Evolutionary conservation across 2,329 filamentous ascomycete species (phyloP), one percentile per base, ranked within the genome.

Genomic region (Thelonectria discophora): DNA sequence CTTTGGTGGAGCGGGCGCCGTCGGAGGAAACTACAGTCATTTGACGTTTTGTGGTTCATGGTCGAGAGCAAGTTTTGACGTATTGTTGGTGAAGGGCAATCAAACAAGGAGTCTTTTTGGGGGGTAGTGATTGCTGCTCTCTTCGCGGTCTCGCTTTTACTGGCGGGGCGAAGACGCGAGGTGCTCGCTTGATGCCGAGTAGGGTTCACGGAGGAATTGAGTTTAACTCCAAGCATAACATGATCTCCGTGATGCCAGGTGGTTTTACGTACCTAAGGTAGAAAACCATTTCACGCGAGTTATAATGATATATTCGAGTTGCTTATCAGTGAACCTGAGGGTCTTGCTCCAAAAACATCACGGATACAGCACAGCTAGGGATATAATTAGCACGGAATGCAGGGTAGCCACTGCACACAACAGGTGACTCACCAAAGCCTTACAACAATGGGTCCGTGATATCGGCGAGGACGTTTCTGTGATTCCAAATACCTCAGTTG

Each of bases 401-500:
- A 42, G 39, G 39, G 39, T 42, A 42, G 13, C 15, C 17, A 18
- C 7, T 39, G 3, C 21, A 32, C 49, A n/a, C 42, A 46, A 37
- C 42, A 55, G 17, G 42, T 47, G 52, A 55, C 42, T 55, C 52
- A 55, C 34, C 17, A 24, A 18, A 24, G 48, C n/a, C 32, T 13
- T 27, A 12, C 13, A 5, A n/a, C 5, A 34, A 40, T 40, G 48
- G 52, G 42, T 55, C 42, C 42, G 27, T 20, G 30, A 39, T 8
- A 30, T 30, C 7, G 27, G 9, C 17, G 20, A 37, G 52, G 30
- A 27, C 18, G 24, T 55, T 30, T 42, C 46, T 13, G 8, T 13
- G n/a, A 34, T 46, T 15, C 13, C 52, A 55, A 55, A 55, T 55
- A 12, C 40, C 52, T 47, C 27, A 39, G 15, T 55, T 24, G 9